A percentile compares a stretch with the other conserved stretches of the same genome.
phyloP scores from a whole-genome alignment of 2,329 filamentous ascomycete species.

The Colletotrichum trifolii region DNA sequence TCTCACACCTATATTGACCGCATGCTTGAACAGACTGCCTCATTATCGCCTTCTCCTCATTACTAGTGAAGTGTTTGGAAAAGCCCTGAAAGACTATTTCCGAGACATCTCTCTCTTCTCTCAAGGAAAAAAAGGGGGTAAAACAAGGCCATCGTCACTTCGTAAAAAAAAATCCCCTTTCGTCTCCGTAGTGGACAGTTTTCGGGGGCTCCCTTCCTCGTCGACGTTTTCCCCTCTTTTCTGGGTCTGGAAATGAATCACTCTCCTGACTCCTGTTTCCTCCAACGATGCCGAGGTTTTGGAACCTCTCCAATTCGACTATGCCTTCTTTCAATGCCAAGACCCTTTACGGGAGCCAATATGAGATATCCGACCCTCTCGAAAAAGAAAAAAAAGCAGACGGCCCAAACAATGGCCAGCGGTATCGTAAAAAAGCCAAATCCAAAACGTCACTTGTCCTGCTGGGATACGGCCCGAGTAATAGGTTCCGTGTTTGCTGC shows the following conservation, averaged over 20 bases:
- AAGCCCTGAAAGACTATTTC: not conserved
- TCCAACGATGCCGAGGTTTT: conserved; percentile 2
- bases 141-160: conserved; percentile 12
- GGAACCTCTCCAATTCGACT: not conserved
- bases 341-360: conserved; percentile 2
- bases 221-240: not conserved
- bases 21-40: conserved; percentile 17
- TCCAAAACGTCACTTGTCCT: conserved; percentile 4
- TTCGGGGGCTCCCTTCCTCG: not conserved
- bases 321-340: conserved; percentile 10
- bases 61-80: conserved; percentile 1
- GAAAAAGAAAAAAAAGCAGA: not conserved
- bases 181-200: not conserved
- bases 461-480: conserved; percentile 1
- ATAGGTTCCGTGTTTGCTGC: conserved; percentile 19
- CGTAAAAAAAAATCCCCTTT: conserved; percentile 1
- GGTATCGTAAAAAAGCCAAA: not conserved
- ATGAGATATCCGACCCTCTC: not conserved
- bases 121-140: not conserved
- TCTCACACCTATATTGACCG: no score
- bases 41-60: conserved; percentile 23
- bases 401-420: conserved; percentile 3
- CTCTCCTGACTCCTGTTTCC: not conserved
- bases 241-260: not conserved
- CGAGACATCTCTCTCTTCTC: not conserved